A percentile compares a stretch with the other conserved stretches of the same genome.
Evolutionary conservation across 2,329 filamentous ascomycete genomes (phyloP).

Genomic region (Colletotrichum sp.): DNA sequence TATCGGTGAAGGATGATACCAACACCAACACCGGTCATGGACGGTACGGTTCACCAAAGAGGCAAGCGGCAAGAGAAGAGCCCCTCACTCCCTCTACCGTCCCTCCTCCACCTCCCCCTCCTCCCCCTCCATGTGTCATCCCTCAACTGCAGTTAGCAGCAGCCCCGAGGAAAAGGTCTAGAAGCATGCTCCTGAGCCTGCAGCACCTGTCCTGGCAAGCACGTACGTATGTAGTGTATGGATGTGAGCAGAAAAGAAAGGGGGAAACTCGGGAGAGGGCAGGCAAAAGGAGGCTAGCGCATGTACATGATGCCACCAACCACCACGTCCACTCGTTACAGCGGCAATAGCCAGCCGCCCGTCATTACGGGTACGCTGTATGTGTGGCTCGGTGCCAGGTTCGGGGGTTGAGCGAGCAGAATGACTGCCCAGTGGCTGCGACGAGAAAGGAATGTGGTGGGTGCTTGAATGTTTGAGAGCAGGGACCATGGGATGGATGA

Average conservation of each 20-base stretch:
- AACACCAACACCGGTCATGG: background rate
- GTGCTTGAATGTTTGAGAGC: background rate
- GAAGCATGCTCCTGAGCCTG: constrained; percentile 9
- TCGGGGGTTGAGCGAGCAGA: constrained; percentile 4
- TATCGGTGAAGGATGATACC: background rate
- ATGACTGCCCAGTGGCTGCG: constrained; percentile 10
- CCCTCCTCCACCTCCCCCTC: background rate
- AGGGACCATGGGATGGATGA: background rate
- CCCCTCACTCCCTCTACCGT: background rate
- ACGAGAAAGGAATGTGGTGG: background rate
- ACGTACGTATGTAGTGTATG: background rate
- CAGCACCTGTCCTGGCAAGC: background rate
- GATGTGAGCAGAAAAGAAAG: background rate
- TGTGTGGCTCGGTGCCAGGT: background rate
- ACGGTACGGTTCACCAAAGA: background rate
- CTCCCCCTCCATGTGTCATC: background rate
- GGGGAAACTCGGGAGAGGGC: background rate
- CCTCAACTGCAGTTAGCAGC: background rate
- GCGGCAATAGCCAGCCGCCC: background rate
- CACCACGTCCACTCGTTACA: background rate
- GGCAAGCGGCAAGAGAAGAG: background rate
- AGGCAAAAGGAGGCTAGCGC: background rate
- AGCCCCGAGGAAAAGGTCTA: constrained; percentile 5
- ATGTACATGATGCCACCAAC: background rate
- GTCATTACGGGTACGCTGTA: background rate